Conservation (phyloP, 2,329 filamentous ascomycete species). For the Zasmidium citrigriseum region DNA sequence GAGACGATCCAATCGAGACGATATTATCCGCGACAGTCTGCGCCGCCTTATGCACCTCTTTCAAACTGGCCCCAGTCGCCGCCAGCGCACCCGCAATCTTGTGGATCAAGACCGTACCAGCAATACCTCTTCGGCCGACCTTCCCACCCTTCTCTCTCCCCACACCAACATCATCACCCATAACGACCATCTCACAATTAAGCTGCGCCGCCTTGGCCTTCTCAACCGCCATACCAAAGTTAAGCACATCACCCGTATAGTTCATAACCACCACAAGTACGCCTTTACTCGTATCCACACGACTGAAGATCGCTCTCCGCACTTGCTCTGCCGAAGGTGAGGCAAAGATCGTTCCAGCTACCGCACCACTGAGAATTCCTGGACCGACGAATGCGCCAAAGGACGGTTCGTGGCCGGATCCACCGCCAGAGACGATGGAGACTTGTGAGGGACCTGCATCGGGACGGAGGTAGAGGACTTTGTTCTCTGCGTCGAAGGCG, state of each 20-base stretch:
- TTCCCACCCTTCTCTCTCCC: slow-evolving; percentile 82
- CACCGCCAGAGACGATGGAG: slow-evolving; percentile 83
- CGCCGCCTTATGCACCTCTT: slow-evolving; percentile 73
- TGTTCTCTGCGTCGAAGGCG: slow-evolving; percentile 75
- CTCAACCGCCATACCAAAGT: slow-evolving; percentile 91
- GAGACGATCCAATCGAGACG: slow-evolving; percentile 80
- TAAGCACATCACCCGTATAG: slow-evolving; percentile 64
- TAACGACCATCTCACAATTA: slow-evolving; percentile 83
- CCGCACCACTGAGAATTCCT: slow-evolving; percentile 77
- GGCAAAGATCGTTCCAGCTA: slow-evolving; percentile 85
- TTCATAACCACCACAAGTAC: slow-evolving; percentile 95
- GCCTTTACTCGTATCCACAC: slow-evolving; percentile 71
- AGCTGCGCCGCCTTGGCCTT: slow-evolving; percentile 81
- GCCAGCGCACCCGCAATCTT: slow-evolving; percentile 87
- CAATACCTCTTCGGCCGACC: slow-evolving; percentile 86
- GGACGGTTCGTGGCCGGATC: slow-evolving; percentile 85
- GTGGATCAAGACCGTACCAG: slow-evolving; percentile 85
- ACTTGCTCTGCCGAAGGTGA: slow-evolving; percentile 82
- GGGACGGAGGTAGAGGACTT: slow-evolving; percentile 77
- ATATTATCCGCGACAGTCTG: slow-evolving; percentile 72
- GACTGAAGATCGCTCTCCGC: slow-evolving; percentile 69
- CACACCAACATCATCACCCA: slow-evolving; percentile 90
- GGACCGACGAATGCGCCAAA: slow-evolving; percentile 83
- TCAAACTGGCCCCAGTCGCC: slow-evolving; percentile 62
- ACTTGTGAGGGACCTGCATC: slow-evolving; percentile 59